These are phyloP conservation scores for Colletotrichum kahawae DNA, from an alignment of 2,329 filamentous ascomycete species.

Conservation along the genomic window DNA sequence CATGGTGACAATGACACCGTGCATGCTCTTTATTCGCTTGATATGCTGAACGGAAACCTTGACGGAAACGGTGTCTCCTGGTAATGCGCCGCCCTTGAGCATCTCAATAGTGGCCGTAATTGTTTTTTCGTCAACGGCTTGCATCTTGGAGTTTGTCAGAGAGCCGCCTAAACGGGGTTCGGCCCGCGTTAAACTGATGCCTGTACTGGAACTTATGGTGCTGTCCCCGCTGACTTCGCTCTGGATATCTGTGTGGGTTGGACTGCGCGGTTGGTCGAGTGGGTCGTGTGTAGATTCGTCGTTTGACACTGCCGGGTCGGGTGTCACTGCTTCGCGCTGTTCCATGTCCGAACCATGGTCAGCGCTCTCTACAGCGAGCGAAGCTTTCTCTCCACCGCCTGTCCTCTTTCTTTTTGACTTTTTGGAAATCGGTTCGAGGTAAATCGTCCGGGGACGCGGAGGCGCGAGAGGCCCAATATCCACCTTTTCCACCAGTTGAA, in stretches of 20 bases:
- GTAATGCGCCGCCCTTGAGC: constrained; percentile 80
- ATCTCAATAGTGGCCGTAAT: constrained; percentile 89
- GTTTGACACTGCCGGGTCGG: constrained; percentile 43
- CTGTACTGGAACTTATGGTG: constrained; percentile 69
- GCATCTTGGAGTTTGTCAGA: constrained; percentile 49
- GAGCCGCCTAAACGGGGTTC: constrained; percentile 25
- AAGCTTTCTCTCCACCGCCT: constrained; percentile 44
- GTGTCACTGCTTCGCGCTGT: constrained; percentile 27
- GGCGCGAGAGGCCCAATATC: constrained; percentile 79
- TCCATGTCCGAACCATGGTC: constrained; percentile 36
- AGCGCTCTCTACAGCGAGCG: constrained; percentile 47
- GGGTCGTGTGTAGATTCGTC: constrained; percentile 46
- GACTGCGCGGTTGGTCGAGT: constrained; percentile 42
- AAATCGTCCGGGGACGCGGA: constrained; percentile 83
- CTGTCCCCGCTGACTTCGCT: constrained; percentile 78
- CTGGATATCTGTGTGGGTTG: constrained; percentile 58
- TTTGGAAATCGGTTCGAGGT: constrained; percentile 84
- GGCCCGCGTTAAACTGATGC: constrained; percentile 50
- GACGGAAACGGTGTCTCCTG: constrained; percentile 83
- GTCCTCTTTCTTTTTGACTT: constrained; percentile 67
- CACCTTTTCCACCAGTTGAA: constrained; percentile 80
- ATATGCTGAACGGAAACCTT: constrained; percentile 85
- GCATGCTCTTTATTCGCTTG: constrained; percentile 87
- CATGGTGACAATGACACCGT: constrained; percentile 90
- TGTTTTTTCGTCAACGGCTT: constrained; percentile 68